Evolutionary conservation across 306 rosid species (phyloP).

Genomic region (Medicago ruthenica): DNA sequence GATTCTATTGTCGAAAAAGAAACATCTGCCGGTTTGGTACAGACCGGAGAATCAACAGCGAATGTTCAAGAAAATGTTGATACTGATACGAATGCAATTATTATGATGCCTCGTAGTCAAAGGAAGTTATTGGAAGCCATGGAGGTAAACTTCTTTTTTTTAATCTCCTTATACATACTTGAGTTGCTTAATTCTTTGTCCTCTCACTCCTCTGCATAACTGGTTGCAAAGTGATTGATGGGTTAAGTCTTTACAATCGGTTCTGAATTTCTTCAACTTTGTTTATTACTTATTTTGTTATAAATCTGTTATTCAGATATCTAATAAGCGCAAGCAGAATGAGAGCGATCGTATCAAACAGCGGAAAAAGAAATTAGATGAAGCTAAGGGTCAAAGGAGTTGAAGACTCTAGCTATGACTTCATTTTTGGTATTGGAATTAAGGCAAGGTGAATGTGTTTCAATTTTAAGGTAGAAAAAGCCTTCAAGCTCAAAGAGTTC

Average conservation of each 20-base stretch:
- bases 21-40: constrained; percentile 25
- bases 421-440: too few relatives aligned
- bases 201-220: neutral
- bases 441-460: too few relatives aligned
- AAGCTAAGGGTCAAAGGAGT: constrained; percentile 45
- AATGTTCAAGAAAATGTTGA: constrained; percentile 49
- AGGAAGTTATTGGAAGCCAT: constrained; percentile 66
- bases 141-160: constrained; percentile 58
- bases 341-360: constrained; percentile 48
- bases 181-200: neutral
- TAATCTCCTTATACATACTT: neutral
- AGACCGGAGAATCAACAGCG: constrained; percentile 45
- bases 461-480: too few relatives aligned
- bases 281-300: neutral
- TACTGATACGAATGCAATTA: constrained; percentile 43
- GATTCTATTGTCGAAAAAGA: constrained; percentile 26
- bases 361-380: constrained; percentile 67
- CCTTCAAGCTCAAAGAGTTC: too few relatives aligned
- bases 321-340: constrained; percentile 62
- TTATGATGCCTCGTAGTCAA: constrained; percentile 61
- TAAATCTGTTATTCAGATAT: constrained; percentile 52
- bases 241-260: neutral
- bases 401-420: neutral
- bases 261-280: constrained; percentile 10
- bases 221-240: neutral